These are phyloP conservation scores for Colletotrichum liaoningense DNA, from an alignment of 2,329 filamentous ascomycete species.

Conservation along the genomic window DNA sequence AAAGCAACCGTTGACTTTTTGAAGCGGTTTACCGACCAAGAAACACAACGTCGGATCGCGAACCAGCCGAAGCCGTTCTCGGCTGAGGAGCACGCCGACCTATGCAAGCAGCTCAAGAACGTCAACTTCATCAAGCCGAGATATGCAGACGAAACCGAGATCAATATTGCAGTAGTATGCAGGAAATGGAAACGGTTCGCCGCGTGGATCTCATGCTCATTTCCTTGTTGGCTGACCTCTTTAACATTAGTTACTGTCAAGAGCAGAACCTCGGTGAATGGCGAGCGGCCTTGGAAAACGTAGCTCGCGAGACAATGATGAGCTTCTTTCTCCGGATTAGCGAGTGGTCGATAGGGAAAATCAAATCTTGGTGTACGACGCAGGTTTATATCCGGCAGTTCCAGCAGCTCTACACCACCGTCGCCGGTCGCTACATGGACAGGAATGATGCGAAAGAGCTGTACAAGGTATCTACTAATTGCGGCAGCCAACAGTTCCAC, in stretches of 20 bases:
- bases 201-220: neutral
- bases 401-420: conserved; percentile 41
- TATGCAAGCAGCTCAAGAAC: conserved; percentile 35
- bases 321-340: conserved; percentile 43
- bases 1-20: conserved; percentile 30
- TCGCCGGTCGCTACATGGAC: conserved; percentile 39
- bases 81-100: conserved; percentile 36
- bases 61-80: conserved; percentile 35
- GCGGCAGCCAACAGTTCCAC: neutral
- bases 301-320: conserved; percentile 36
- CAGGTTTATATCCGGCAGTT: conserved; percentile 42
- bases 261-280: conserved; percentile 37
- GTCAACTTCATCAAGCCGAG: conserved; percentile 38
- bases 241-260: conserved; percentile 12
- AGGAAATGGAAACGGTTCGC: conserved; percentile 39
- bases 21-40: conserved; percentile 7
- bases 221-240: conserved; percentile 21
- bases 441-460: conserved; percentile 41
- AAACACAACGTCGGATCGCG: neutral
- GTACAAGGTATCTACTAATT: conserved; percentile 39
- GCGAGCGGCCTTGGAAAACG: conserved; percentile 35
- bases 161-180: conserved; percentile 31
- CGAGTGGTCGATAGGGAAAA: conserved; percentile 25
- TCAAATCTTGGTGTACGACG: conserved; percentile 35
- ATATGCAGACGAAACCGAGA: neutral